A percentile compares a stretch with the other conserved stretches of the same genome.
phyloP scores from a whole-genome alignment of 2,329 filamentous ascomycete genomes.

The Elsinoe fawcettii region DNA sequence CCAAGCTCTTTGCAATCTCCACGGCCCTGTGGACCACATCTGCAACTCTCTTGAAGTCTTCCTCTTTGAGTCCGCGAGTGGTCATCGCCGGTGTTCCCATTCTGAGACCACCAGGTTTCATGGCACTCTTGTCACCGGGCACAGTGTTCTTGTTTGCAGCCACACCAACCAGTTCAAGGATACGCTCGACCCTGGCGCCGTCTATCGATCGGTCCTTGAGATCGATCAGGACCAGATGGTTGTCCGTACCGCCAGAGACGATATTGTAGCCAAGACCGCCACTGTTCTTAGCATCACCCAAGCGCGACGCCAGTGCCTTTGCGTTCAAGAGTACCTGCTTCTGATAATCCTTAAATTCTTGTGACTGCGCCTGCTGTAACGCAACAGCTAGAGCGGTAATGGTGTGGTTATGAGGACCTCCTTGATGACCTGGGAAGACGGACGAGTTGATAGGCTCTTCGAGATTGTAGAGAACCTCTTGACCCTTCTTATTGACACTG shows the following conservation, averaged over 20 bases:
- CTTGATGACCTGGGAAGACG: constrained; percentile 98
- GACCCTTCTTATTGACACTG: constrained; percentile 81
- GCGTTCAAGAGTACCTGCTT: constrained; percentile 87
- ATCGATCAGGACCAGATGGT: constrained; percentile 93
- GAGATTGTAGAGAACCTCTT: constrained; percentile 79
- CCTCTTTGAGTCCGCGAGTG: constrained; percentile 80
- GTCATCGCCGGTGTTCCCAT: constrained; percentile 98
- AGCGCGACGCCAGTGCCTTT: constrained; percentile 64
- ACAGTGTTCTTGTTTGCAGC: constrained; percentile 99
- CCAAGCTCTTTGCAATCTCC: constrained; percentile 66
- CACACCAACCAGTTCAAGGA: constrained; percentile 77
- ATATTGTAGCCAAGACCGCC: constrained; percentile 73
- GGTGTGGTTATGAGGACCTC: constrained; percentile 98
- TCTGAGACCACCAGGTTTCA: constrained; percentile 85
- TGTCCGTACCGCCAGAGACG: constrained; percentile 91
- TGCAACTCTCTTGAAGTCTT: constrained; percentile 46
- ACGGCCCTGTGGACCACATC: constrained; percentile 44
- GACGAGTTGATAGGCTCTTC: constrained; percentile 97
- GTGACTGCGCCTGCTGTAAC: constrained; percentile 81
- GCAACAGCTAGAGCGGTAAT: constrained; percentile 95
- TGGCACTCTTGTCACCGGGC: constrained; percentile 85
- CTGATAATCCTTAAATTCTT: constrained; percentile 93
- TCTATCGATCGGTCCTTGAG: constrained; percentile 84
- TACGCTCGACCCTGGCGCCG: constrained; percentile 53
- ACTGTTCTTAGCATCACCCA: constrained; percentile 57